phyloP scores from a whole-genome alignment of 2,329 filamentous ascomycete genomes.

The Aspergillus intermedius region DNA sequence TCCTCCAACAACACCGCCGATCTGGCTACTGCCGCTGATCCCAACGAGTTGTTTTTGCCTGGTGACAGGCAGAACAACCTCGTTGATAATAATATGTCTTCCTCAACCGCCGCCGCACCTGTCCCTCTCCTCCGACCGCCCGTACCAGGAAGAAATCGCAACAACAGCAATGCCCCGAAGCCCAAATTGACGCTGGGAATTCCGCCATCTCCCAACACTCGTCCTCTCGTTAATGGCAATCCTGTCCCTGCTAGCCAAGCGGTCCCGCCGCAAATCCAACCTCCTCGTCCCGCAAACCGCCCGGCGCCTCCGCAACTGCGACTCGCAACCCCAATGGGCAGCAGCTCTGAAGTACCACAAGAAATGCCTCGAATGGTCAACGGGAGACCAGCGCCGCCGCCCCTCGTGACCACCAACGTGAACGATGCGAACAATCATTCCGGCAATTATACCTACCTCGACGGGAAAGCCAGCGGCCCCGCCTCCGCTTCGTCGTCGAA shows the following conservation, averaged over 20 bases:
- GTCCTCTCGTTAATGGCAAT: slow-evolving; percentile 55
- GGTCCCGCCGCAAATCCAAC: slow-evolving; percentile 29
- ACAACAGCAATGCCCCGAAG: slow-evolving; percentile 54
- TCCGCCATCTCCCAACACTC: slow-evolving; percentile 74
- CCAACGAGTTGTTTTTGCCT: slow-evolving; percentile 36
- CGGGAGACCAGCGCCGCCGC: slow-evolving; percentile 50
- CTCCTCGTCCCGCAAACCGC: slow-evolving; percentile 35
- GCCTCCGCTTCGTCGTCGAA: slow-evolving; percentile 82
- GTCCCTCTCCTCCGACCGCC: slow-evolving; percentile 78
- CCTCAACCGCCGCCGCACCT: slow-evolving; percentile 60
- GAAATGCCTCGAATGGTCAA: slow-evolving; percentile 53
- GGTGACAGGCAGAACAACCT: slow-evolving; percentile 35
- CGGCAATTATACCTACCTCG: slow-evolving; percentile 72
- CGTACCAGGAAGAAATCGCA: slow-evolving; percentile 61
- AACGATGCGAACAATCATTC: slow-evolving; percentile 78
- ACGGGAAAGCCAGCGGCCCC: slow-evolving; percentile 71
- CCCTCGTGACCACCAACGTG: slow-evolving; percentile 61
- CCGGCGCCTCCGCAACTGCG: slow-evolving; percentile 72
- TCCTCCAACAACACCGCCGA: slow-evolving; percentile 20
- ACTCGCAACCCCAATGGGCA: slow-evolving; percentile 83
- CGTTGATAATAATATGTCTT: slow-evolving; percentile 58
- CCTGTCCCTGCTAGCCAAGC: slow-evolving; percentile 28
- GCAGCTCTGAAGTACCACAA: slow-evolving; percentile 60
- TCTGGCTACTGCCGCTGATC: slow-evolving; percentile 34
- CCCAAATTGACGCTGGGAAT: slow-evolving; percentile 82